Conservation (phyloP, 345 rosid species). For the Citrus hindsii region DNA sequence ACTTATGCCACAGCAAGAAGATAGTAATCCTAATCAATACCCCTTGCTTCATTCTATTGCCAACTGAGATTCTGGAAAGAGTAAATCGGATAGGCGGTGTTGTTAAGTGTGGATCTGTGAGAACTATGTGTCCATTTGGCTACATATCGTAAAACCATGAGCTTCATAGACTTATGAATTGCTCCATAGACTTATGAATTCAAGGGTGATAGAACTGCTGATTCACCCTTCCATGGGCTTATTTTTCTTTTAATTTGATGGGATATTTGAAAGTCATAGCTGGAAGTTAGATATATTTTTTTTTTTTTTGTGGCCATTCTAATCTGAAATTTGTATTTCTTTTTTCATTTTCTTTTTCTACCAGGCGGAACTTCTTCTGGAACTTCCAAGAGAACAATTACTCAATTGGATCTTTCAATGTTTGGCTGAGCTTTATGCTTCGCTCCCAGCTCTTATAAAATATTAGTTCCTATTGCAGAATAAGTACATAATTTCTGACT, state of each 20-base stretch:
- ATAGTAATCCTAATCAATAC: neutral
- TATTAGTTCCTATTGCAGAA: constrained; percentile 38
- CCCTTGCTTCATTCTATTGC: neutral
- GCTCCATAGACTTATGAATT: neutral
- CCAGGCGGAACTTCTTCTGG: constrained; percentile 95
- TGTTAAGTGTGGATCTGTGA: neutral
- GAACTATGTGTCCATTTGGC: neutral
- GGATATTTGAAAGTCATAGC: neutral
- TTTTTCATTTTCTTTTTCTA: constrained; percentile 3
- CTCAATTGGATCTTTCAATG: constrained; percentile 93
- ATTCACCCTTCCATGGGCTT: neutral
- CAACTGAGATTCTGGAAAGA: neutral
- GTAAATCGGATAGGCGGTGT: neutral
- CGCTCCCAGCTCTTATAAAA: constrained; percentile 77
- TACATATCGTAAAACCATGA: neutral
- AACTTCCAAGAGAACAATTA: constrained; percentile 84
- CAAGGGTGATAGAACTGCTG: neutral
- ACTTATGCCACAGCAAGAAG: neutral
- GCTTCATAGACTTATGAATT: neutral
- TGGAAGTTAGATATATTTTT: neutral
- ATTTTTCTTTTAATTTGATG: neutral
- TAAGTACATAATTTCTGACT: neutral
- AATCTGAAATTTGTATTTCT: neutral
- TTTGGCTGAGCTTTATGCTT: constrained; percentile 81
- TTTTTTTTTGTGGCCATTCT: neutral